Percentiles rank a stretch among this genome's conserved stretches.
These are phyloP conservation scores for Trypanosoma rangeli DNA, from an alignment of 208 protist genomes.

Conservation along the genomic window DNA sequence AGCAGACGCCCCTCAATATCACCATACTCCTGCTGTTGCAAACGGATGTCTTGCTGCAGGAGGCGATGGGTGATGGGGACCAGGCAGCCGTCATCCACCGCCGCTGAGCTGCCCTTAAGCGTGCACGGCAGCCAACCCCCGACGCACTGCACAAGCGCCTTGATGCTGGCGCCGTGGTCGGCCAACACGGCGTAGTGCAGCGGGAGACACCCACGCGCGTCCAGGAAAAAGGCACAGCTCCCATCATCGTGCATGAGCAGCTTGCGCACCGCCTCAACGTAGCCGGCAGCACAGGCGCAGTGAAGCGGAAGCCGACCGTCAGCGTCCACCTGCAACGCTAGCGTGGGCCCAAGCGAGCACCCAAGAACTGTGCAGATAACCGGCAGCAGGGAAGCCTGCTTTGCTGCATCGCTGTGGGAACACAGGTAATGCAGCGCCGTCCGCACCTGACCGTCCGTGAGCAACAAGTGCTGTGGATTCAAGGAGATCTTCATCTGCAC, in stretches of 20 bases:
- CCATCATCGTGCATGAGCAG: conserved; percentile 34
- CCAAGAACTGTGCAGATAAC: conserved; percentile 34
- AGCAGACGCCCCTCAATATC: background rate
- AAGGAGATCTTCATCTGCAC: conserved; percentile 10
- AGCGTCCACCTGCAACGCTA: conserved; percentile 36
- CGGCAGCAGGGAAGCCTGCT: conserved; percentile 42
- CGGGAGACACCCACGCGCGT: conserved; percentile 52
- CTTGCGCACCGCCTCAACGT: conserved; percentile 36
- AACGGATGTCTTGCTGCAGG: background rate
- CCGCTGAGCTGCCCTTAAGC: conserved; percentile 10
- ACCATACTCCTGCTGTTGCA: background rate
- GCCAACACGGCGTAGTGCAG: conserved; percentile 44
- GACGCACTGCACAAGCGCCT: conserved; percentile 2
- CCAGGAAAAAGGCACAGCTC: conserved; percentile 33
- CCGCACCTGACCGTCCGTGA: conserved; percentile 41
- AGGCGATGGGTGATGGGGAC: conserved; percentile 15
- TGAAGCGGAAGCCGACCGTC: conserved; percentile 62
- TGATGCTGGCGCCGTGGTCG: conserved; percentile 14
- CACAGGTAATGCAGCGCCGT: conserved; percentile 71
- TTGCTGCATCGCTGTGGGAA: conserved; percentile 27
- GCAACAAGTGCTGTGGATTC: conserved; percentile 33
- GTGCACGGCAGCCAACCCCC: conserved; percentile 17
- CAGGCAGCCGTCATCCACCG: conserved; percentile 5
- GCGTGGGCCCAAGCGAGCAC: conserved; percentile 7
- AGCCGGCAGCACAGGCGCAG: conserved; percentile 51